Evolutionary conservation across 2,329 filamentous ascomycete species (phyloP).

Genomic region (Apiospora aurea): DNA sequence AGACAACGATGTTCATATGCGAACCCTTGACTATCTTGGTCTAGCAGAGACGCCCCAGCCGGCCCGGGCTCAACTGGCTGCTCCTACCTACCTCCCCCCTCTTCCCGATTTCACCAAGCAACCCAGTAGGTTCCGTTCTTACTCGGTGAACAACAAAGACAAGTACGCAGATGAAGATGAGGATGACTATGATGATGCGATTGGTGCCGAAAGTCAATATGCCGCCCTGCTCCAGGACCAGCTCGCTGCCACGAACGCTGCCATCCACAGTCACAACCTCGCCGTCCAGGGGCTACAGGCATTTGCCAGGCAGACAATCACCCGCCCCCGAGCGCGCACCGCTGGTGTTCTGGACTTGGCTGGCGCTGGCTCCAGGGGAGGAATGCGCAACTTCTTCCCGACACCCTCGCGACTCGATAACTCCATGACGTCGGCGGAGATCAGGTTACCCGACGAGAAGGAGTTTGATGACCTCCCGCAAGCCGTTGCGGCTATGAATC

Average conservation of each 20-base stretch:
- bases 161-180: constrained; percentile 93
- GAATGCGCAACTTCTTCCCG: constrained; percentile 77
- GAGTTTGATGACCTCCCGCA: constrained; percentile 83
- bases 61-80: constrained; percentile 74
- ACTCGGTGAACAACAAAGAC: constrained; percentile 98
- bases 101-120: constrained; percentile 79
- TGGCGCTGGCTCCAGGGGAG: constrained; percentile 60
- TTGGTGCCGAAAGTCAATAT: constrained; percentile 63
- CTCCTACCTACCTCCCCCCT: constrained; percentile 76
- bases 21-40: constrained; percentile 94
- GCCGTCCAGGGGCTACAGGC: constrained; percentile 76
- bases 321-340: constrained; percentile 86
- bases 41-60: constrained; percentile 93
- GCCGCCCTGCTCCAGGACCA: constrained; percentile 69
- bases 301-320: constrained; percentile 83
- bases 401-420: constrained; percentile 77
- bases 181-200: constrained; percentile 70
- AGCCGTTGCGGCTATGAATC: constrained; percentile 81
- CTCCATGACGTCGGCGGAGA: constrained; percentile 76
- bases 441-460: constrained; percentile 76
- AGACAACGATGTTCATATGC: constrained; percentile 86
- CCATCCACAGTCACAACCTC: constrained; percentile 89
- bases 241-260: constrained; percentile 68
- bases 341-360: constrained; percentile 81
- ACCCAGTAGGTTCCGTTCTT: constrained; percentile 90